These are phyloP conservation scores for Schizothecium vesticola DNA, from an alignment of 495 filamentous ascomycete genomes.

Conservation along the genomic window DNA sequence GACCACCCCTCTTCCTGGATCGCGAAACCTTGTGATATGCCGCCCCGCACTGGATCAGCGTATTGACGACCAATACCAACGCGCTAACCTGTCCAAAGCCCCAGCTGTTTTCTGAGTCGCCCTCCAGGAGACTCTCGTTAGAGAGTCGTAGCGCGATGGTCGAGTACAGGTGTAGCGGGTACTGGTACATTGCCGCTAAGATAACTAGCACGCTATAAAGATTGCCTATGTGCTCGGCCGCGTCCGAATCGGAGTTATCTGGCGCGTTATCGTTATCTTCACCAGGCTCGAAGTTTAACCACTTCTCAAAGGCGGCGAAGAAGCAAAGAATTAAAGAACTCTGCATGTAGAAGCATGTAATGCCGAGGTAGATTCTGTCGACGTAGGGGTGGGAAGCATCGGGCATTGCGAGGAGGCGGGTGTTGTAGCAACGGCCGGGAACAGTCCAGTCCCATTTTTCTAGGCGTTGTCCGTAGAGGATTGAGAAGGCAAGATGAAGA, in stretches of 20 bases:
- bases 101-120: slow-evolving; percentile 6
- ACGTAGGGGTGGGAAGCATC: slow-evolving; percentile 3
- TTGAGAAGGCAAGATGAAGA: neutral
- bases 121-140: slow-evolving; percentile 3
- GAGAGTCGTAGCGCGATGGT: slow-evolving; percentile 1
- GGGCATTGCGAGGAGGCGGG: neutral
- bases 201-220: no score
- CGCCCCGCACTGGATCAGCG: slow-evolving; percentile 2
- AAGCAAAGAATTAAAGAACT: neutral
- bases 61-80: neutral
- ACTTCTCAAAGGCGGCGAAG: neutral
- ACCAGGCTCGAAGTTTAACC: no score
- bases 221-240: no score
- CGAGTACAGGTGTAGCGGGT: slow-evolving; percentile 5
- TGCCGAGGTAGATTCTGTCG: slow-evolving; percentile 5
- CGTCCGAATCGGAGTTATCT: no score
- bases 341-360: slow-evolving; percentile 4
- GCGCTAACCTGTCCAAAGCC: slow-evolving; percentile 5
- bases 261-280: no score
- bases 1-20: no score
- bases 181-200: neutral
- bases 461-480: neutral
- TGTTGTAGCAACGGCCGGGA: slow-evolving; percentile 6
- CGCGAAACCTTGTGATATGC: no score
- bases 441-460: slow-evolving; percentile 5